Conservation (phyloP, 441 rosid species). For the Biscutella laevigata region DNA sequence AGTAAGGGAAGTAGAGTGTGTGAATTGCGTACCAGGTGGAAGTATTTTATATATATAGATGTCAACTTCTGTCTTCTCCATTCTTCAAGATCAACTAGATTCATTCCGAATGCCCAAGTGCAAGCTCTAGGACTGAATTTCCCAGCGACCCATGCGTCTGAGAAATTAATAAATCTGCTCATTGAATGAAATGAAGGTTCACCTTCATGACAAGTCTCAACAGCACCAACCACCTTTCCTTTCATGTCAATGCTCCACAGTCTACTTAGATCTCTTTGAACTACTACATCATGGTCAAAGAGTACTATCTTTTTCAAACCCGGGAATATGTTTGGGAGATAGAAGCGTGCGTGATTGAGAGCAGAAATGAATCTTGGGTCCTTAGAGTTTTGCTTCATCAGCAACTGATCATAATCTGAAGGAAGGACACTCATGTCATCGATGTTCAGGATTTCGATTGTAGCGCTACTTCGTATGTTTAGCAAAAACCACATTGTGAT, state of each 20-base stretch:
- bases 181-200: slow-evolving; percentile 52
- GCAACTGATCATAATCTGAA: slow-evolving; percentile 34
- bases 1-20: neutral
- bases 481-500: slow-evolving; percentile 87
- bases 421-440: slow-evolving; percentile 50
- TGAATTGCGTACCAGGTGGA: slow-evolving; percentile 48
- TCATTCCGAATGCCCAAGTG: slow-evolving; percentile 96
- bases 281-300: slow-evolving; percentile 80
- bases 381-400: slow-evolving; percentile 49
- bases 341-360: slow-evolving; percentile 80
- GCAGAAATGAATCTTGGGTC: slow-evolving; percentile 62
- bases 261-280: slow-evolving; percentile 56
- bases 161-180: slow-evolving; percentile 60
- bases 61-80: slow-evolving; percentile 78
- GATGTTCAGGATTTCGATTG: slow-evolving; percentile 58
- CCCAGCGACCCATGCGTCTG: slow-evolving; percentile 51
- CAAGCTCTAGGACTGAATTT: slow-evolving; percentile 54
- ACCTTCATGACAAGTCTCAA: slow-evolving; percentile 62
- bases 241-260: slow-evolving; percentile 71
- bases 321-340: slow-evolving; percentile 75
- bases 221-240: slow-evolving; percentile 80
- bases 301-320: slow-evolving; percentile 59
- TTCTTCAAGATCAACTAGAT: slow-evolving; percentile 63
- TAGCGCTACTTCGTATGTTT: slow-evolving; percentile 59
- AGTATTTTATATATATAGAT: slow-evolving; percentile 46